Percentiles rank a stretch among this genome's conserved stretches.
phyloP scores from a whole-genome alignment of 371 early-diverging fungal species.

The Mortierella sp. region DNA sequence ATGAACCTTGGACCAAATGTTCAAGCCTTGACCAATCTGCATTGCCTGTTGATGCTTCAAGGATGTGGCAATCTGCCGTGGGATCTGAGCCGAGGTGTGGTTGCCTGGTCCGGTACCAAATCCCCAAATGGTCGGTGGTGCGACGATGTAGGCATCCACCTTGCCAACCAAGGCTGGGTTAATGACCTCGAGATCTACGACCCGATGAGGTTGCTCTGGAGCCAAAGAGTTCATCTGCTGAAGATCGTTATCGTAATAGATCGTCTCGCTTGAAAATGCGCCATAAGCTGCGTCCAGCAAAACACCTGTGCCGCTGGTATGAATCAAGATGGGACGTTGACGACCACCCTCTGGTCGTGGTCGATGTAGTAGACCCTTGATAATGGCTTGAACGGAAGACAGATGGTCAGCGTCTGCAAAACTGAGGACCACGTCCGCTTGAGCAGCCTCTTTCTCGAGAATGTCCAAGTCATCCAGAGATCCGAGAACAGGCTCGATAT shows the following conservation, averaged over 20 bases:
- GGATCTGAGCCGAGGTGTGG: conserved; percentile 48
- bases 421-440: conserved; percentile 51
- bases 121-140: conserved; percentile 52
- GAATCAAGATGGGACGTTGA: conserved; percentile 41
- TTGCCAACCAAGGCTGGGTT: conserved; percentile 13
- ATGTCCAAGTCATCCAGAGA: conserved; percentile 35
- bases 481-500: conserved; percentile 49
- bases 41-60: conserved; percentile 28
- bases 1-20: conserved; percentile 55
- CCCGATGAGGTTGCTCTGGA: conserved; percentile 41
- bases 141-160: conserved; percentile 52
- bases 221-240: conserved; percentile 29
- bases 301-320: conserved; percentile 53
- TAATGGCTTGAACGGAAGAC: conserved; percentile 38
- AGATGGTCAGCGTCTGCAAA: conserved; percentile 54
- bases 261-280: conserved; percentile 10
- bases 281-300: conserved; percentile 41
- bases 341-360: conserved; percentile 21
- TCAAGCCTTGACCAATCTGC: conserved; percentile 47
- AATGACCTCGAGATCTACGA: conserved; percentile 46
- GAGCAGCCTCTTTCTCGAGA: conserved; percentile 29
- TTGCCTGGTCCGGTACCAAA: conserved; percentile 46
- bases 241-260: conserved; percentile 51
- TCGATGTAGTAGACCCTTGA: conserved; percentile 39
- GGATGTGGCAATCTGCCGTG: conserved; percentile 22